Evolutionary conservation across 305 asterid species (phyloP).

Genomic region (Fraxinus ornus): DNA sequence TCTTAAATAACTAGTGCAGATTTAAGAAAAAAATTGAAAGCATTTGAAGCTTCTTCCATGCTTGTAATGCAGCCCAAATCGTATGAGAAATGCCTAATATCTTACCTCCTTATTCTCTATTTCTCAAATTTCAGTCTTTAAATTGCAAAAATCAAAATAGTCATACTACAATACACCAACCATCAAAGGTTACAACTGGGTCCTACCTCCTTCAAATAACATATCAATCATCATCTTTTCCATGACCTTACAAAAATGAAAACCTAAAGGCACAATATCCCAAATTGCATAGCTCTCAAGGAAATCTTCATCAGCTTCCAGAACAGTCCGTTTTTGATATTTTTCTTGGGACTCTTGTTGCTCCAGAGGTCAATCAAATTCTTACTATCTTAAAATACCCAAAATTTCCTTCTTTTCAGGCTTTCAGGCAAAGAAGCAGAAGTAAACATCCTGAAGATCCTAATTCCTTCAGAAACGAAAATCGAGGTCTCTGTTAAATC

Average conservation of each 20-base stretch:
- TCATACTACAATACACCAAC: neutral
- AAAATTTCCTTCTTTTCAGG: neutral
- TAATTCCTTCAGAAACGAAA: conserved; percentile 3
- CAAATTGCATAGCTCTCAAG: neutral
- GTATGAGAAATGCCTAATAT: neutral
- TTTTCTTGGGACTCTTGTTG: neutral
- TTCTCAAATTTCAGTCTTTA: neutral
- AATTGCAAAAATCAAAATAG: neutral
- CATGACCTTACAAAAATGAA: neutral
- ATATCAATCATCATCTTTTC: neutral
- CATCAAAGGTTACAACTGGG: neutral
- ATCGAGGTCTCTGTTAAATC: neutral
- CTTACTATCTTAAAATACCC: neutral
- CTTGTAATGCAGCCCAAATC: neutral
- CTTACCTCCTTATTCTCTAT: neutral
- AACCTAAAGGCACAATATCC: neutral
- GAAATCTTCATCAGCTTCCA: neutral
- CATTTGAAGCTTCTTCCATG: neutral
- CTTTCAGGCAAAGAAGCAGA: neutral
- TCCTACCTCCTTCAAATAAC: neutral
- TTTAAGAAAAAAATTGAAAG: neutral
- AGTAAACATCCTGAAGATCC: neutral
- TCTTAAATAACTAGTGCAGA: neutral
- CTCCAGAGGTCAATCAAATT: neutral
- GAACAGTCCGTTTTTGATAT: neutral